These are phyloP conservation scores for Xylaria venustula DNA, from an alignment of 495 filamentous ascomycete species.

Conservation along the genomic window DNA sequence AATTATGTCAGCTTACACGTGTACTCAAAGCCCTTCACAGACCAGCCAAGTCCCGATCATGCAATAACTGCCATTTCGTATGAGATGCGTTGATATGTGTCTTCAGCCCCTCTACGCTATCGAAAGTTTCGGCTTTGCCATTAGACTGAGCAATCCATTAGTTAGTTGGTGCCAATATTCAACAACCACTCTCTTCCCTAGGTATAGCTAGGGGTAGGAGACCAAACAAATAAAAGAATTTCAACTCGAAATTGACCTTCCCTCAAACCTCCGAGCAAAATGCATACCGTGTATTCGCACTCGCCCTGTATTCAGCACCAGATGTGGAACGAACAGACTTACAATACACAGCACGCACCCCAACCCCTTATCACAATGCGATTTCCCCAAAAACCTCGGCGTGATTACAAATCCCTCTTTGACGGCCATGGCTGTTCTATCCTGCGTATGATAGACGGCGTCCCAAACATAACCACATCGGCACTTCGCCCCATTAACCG, in stretches of 20 bases:
- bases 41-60: constrained; percentile 37
- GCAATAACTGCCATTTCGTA: constrained; percentile 41
- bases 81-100: constrained; percentile 35
- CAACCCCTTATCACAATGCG: constrained; percentile 33
- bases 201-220: no score
- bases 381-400: constrained; percentile 37
- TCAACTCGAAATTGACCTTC: no score
- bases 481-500: constrained; percentile 24
- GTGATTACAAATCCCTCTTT: constrained; percentile 39
- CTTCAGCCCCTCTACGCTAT: constrained; percentile 26
- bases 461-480: constrained; percentile 37
- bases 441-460: constrained; percentile 2
- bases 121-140: constrained; percentile 33
- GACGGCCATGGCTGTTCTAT: constrained; percentile 11
- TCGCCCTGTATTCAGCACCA: no score
- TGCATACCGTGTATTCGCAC: background rate
- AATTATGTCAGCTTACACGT: constrained; percentile 1
- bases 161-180: no score
- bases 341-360: constrained; percentile 23
- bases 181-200: no score
- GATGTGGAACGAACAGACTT: no score
- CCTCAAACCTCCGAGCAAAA: background rate
- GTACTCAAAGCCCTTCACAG: background rate
- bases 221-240: no score
- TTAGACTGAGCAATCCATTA: constrained; percentile 20